phyloP scores from a whole-genome alignment of 345 rosid species.

The Linum lewisii region DNA sequence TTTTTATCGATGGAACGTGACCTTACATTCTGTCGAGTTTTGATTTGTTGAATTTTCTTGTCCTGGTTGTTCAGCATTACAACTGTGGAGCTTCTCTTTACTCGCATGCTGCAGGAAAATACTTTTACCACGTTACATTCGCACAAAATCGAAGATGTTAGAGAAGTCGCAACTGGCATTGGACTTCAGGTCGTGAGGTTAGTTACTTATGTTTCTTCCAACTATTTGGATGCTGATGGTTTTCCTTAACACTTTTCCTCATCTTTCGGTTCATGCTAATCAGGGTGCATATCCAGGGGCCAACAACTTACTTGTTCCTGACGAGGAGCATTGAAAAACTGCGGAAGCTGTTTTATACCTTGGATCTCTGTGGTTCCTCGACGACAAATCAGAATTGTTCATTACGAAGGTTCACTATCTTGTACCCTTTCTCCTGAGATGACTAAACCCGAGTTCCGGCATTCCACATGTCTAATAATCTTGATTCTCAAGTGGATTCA shows the following conservation, averaged over 20 bases:
- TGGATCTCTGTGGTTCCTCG: constrained; percentile 38
- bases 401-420: constrained; percentile 52
- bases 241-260: constrained; percentile 15
- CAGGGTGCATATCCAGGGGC: constrained; percentile 48
- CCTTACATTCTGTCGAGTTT: constrained; percentile 10
- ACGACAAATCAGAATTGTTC: constrained; percentile 26
- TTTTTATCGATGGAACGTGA: constrained; percentile 14
- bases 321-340: constrained; percentile 63
- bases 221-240: constrained; percentile 9
- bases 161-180: constrained; percentile 59
- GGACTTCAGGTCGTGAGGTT: constrained; percentile 90
- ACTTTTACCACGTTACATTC: constrained; percentile 53
- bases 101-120: constrained; percentile 40
- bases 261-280: constrained; percentile 5
- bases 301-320: constrained; percentile 50
- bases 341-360: constrained; percentile 41
- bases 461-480: background rate
- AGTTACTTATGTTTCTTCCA: constrained; percentile 21
- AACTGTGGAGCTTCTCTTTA: constrained; percentile 20
- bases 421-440: constrained; percentile 10
- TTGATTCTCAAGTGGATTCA: background rate
- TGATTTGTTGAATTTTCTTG: constrained; percentile 12
- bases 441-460: background rate
- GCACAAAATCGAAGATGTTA: constrained; percentile 58
- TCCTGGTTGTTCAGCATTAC: constrained; percentile 10